Base-by-base conservation (phyloP, 202 grass and related monocot genomes). In the Eragrostis tef region DNA sequence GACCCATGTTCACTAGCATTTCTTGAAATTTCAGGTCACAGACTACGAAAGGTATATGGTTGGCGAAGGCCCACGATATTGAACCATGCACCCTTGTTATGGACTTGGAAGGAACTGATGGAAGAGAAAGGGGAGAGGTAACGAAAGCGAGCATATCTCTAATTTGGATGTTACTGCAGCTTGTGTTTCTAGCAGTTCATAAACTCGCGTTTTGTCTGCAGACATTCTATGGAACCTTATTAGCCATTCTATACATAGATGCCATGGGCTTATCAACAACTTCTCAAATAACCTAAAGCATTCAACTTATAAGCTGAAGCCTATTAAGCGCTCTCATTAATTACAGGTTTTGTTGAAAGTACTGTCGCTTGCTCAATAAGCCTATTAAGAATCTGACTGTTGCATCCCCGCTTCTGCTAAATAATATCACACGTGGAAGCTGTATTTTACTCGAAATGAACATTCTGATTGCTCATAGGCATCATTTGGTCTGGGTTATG, bases 91-190 rank as follows among this genome's bases (percentile, higher is more conserved):
- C 92, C n/a, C 86, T 94, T 78, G 88, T 98, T 41, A 98, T 98
- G 94, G 94, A 98, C 85, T 91, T 98, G 83, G 94, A 98, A 89
- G 94, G 94, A 53, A 94, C 89, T 65, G 94, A 98, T 90, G 94
- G 94, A 78, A 89, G 94, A 84, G 94, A 98, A 79, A 87, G 94
- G 43, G 94, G 94, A 60, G 94, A 98, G 92, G 94, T 98, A 93
- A 83, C 56, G 14, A 47, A 39, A 86, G 73, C 25, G 6, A 70
- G 1, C 9, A 22, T 75, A 25, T 10, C 62, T 44, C 56, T 24
- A 74, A 43, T 79, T 74, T 31, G 29, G 45, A 75, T 17, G 49
- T 62, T 7, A 46, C 74, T 67, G 41, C 39, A 53, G 63, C 24
- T 5, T 52, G 25, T 79, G 15, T 39, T 60, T 43, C 7, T 70